Evolutionary conservation across 352 stramenopile genomes (phyloP).

Genomic region (Chrysophaeum taylorii): DNA sequence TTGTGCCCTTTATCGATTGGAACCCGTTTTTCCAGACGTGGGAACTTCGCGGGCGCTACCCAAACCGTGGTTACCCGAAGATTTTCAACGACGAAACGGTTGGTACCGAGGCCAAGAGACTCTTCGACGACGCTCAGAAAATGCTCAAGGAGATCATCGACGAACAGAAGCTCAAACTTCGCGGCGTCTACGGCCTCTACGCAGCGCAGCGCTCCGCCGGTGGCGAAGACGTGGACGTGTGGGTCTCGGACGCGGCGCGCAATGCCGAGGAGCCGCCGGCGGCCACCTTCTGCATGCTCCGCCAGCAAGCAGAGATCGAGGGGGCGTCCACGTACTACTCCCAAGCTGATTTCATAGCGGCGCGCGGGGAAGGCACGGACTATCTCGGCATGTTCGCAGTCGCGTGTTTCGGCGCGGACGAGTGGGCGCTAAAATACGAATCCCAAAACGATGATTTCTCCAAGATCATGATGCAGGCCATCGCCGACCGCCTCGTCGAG

Average conservation of each 20-base stretch:
- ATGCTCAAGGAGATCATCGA: slow-evolving; percentile 84
- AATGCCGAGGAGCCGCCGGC: slow-evolving; percentile 42
- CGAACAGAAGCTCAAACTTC: slow-evolving; percentile 75
- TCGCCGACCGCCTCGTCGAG: slow-evolving; percentile 77
- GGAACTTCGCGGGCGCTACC: slow-evolving; percentile 90
- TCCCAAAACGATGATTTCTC: slow-evolving; percentile 88
- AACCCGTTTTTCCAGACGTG: slow-evolving; percentile 98
- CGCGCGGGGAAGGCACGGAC: slow-evolving; percentile 61
- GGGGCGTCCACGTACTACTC: slow-evolving; percentile 83
- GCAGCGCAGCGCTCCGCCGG: slow-evolving; percentile 70
- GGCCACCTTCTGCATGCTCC: slow-evolving; percentile 89
- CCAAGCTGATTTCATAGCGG: slow-evolving; percentile 84
- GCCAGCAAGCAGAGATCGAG: slow-evolving; percentile 92
- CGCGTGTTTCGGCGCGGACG: slow-evolving; percentile 86
- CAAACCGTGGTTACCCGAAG: slow-evolving; percentile 92
- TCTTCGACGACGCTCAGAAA: slow-evolving; percentile 87
- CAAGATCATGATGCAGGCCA: slow-evolving; percentile 92
- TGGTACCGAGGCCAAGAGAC: slow-evolving; percentile 82
- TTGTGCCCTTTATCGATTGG: slow-evolving; percentile 95
- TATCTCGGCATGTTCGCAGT: slow-evolving; percentile 89
- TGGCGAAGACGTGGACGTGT: slow-evolving; percentile 88
- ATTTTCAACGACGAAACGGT: slow-evolving; percentile 94
- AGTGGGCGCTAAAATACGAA: slow-evolving; percentile 78
- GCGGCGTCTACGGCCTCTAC: slow-evolving; percentile 83
- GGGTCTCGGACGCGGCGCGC: slow-evolving; percentile 59